Percentiles rank a stretch among this genome's conserved stretches.
Evolutionary conservation across 805 yeast species (phyloP).

Genomic region (Maudiozyma barnettii): DNA sequence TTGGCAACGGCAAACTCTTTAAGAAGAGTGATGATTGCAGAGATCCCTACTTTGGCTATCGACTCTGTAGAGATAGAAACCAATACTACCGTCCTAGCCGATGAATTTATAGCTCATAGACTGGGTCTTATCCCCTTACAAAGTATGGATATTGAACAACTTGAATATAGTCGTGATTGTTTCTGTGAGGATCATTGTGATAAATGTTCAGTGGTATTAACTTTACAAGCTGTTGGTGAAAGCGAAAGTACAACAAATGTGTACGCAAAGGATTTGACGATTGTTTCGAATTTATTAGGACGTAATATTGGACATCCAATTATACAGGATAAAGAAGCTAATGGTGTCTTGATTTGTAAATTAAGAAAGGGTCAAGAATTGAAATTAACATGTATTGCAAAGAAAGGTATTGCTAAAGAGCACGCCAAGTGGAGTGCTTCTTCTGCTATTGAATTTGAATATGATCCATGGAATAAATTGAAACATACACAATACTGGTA

Average conservation of each 20-base stretch:
- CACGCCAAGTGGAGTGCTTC: conserved; percentile 99
- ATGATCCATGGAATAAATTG: conserved; percentile 97
- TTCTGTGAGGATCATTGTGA: conserved; percentile 97
- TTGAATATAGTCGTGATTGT: conserved; percentile 89
- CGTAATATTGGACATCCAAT: conserved; percentile 71
- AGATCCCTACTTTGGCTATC: conserved; percentile 93
- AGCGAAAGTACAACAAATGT: conserved; percentile 82
- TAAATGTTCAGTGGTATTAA: conserved; percentile 82
- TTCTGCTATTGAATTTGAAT: conserved; percentile 91
- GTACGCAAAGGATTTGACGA: conserved; percentile 69
- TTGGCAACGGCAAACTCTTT: conserved; percentile 85
- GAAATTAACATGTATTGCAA: conserved; percentile 84
- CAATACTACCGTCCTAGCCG: conserved; percentile 92
- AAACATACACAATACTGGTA: conserved; percentile 96
- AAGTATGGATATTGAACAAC: conserved; percentile 70
- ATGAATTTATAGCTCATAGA: conserved; percentile 91
- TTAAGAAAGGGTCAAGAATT: conserved; percentile 88
- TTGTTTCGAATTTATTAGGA: conserved; percentile 32
- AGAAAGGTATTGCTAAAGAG: conserved; percentile 94
- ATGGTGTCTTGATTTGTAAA: conserved; percentile 88
- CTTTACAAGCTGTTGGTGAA: conserved; percentile 81
- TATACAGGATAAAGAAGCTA: conserved; percentile 60
- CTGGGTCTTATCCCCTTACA: conserved; percentile 86
- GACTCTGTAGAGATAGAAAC: conserved; percentile 91
- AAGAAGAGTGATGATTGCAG: conserved; percentile 87